phyloP scores from a whole-genome alignment of 2,329 filamentous ascomycete genomes.

The Coniella lustricola region DNA sequence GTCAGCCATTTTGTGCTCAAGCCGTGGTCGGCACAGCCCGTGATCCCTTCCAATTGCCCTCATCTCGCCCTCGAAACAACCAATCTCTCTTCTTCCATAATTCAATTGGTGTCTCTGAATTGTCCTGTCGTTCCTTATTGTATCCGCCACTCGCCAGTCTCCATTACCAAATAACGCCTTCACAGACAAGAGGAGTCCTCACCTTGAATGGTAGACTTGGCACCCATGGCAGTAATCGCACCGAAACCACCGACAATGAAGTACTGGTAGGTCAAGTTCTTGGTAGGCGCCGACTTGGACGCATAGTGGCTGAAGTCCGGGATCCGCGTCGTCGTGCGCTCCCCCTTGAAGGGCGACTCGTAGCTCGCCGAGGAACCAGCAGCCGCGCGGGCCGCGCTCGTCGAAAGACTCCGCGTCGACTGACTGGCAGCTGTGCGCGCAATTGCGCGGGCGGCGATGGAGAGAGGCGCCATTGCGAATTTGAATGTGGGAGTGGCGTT shows the following conservation, averaged over 20 bases:
- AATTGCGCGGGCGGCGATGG: conserved; percentile 61
- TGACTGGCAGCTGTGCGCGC: conserved; percentile 44
- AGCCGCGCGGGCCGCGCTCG: conserved; percentile 41
- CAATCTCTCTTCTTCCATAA: background rate
- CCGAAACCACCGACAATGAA: conserved; percentile 98
- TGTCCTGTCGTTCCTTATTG: no score
- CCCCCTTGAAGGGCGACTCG: conserved; percentile 59
- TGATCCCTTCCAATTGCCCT: background rate
- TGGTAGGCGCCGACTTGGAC: conserved; percentile 57
- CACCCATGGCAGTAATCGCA: conserved; percentile 82
- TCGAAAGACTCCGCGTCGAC: conserved; percentile 51
- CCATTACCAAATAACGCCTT: no score
- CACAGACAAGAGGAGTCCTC: conserved; percentile 31
- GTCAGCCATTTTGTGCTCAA: conserved; percentile 4
- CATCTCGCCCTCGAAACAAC: no score
- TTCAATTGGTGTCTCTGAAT: no score
- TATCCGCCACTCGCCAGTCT: no score
- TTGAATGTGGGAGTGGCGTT: no score
- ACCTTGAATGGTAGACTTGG: conserved; percentile 98
- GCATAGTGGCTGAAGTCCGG: conserved; percentile 87
- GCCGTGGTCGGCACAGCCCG: background rate
- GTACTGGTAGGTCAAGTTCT: conserved; percentile 88
- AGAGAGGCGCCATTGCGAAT: conserved; percentile 63
- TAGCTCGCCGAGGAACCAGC: conserved; percentile 34
- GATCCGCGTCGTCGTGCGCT: conserved; percentile 58